phyloP scores from a whole-genome alignment of 2,329 filamentous ascomycete genomes.

The Fusarium pseudograminearum region DNA sequence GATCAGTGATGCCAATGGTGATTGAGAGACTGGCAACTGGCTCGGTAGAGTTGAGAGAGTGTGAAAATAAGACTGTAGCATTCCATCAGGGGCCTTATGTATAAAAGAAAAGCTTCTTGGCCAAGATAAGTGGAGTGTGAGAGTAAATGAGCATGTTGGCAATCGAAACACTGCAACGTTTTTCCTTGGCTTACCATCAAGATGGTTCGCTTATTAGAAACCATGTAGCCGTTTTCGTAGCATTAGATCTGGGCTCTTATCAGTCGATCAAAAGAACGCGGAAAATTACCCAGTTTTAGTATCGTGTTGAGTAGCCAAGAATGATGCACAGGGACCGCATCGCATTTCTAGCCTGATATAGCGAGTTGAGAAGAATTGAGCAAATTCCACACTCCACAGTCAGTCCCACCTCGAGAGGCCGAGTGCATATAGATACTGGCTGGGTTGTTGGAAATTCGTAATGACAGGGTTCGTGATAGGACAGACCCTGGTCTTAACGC shows the following conservation, averaged over 20 bases:
- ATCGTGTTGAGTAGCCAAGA: neutral
- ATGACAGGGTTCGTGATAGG: neutral
- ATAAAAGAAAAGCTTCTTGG: neutral
- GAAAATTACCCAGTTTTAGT: neutral
- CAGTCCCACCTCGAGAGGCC: neutral
- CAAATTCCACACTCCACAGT: neutral
- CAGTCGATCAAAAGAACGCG: neutral
- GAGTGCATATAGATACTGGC: neutral
- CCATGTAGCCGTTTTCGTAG: neutral
- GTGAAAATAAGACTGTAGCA: neutral
- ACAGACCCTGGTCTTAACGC: neutral
- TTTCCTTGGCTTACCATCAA: neutral
- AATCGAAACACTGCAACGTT: neutral
- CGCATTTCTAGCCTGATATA: neutral
- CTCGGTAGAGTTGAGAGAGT: neutral
- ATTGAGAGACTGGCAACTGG: neutral
- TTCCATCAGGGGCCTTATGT: neutral
- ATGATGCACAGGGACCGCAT: rapidly evolving
- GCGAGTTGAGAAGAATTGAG: neutral
- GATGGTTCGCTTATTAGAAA: neutral
- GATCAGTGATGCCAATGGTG: too few species aligned
- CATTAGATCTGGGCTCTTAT: neutral
- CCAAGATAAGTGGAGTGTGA: neutral
- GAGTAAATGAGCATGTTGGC: neutral
- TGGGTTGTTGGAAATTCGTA: rapidly evolving